Conservation (phyloP, 75 land plant genomes). For the Isoetes taiwanensis region DNA sequence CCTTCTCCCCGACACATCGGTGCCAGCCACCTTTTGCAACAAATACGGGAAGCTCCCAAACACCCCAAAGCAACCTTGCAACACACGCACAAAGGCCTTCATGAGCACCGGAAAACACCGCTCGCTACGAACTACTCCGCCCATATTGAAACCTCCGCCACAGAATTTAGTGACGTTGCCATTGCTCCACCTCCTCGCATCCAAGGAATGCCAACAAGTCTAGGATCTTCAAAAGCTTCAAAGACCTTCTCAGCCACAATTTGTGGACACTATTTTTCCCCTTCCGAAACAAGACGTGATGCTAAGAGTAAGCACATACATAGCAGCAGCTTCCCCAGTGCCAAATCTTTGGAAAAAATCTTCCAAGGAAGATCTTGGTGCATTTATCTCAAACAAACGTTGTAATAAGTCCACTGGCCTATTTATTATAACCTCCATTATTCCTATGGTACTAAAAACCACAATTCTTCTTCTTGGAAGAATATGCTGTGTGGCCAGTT, state of each 20-base stretch:
- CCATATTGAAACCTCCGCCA: constrained; percentile 91
- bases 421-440: constrained; percentile 87
- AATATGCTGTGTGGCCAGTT: constrained; percentile 82
- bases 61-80: constrained; percentile 66
- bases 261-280: constrained; percentile 50
- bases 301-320: constrained; percentile 95
- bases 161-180: constrained; percentile 34
- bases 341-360: constrained; percentile 94
- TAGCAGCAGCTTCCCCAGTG: constrained; percentile 91
- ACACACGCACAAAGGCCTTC: constrained; percentile 93
- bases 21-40: constrained; percentile 38
- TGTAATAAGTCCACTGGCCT: constrained; percentile 88
- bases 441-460: constrained; percentile 80
- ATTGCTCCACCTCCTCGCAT: constrained; percentile 59
- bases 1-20: constrained; percentile 21
- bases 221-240: constrained; percentile 94
- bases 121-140: constrained; percentile 95
- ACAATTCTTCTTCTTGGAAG: constrained; percentile 75
- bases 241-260: constrained; percentile 80
- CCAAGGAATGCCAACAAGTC: constrained; percentile 88
- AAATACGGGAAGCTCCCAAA: constrained; percentile 97
- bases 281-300: constrained; percentile 45
- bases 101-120: constrained; percentile 91
- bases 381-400: constrained; percentile 58
- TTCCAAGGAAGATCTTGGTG: constrained; percentile 51